A percentile compares a stretch with the other conserved stretches of the same genome.
Conservation (phyloP, 768 basidiomycete genomes). For the Xanthoconium stramineum region DNA sequence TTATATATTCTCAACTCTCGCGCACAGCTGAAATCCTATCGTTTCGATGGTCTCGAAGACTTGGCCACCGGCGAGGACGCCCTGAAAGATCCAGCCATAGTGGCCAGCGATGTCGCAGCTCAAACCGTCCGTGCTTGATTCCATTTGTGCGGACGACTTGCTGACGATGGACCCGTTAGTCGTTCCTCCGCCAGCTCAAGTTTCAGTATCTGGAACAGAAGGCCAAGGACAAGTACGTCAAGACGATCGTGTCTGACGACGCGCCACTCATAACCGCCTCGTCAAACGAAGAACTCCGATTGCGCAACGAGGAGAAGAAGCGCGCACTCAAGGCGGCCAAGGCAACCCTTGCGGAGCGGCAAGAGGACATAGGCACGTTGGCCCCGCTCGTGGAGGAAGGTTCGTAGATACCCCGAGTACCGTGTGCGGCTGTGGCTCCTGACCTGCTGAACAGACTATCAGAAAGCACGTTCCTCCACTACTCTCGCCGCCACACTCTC, state of each 20-base stretch:
- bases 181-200: slow-evolving; percentile 77
- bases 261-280: slow-evolving; percentile 76
- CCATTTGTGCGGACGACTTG: neutral
- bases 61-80: slow-evolving; percentile 24
- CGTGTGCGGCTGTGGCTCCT: neutral
- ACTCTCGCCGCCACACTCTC: slow-evolving; percentile 57
- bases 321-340: slow-evolving; percentile 63
- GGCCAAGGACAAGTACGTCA: slow-evolving; percentile 85
- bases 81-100: slow-evolving; percentile 51
- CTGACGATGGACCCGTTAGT: slow-evolving; percentile 36
- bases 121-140: slow-evolving; percentile 50
- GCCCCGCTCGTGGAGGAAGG: slow-evolving; percentile 72
- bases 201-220: slow-evolving; percentile 89
- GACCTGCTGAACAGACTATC: slow-evolving; percentile 47
- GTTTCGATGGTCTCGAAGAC: slow-evolving; percentile 31
- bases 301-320: slow-evolving; percentile 70
- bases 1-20: slow-evolving; percentile 24
- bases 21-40: slow-evolving; percentile 22
- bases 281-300: slow-evolving; percentile 66
- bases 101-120: slow-evolving; percentile 55
- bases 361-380: slow-evolving; percentile 58
- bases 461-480: slow-evolving; percentile 49
- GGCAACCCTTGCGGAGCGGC: slow-evolving; percentile 54
- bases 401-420: slow-evolving; percentile 18
- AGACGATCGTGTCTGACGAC: slow-evolving; percentile 83